Percentiles rank a stretch among this genome's conserved stretches.
phyloP scores from a whole-genome alignment of 768 basidiomycete species.

The Suillus tomentosus region DNA sequence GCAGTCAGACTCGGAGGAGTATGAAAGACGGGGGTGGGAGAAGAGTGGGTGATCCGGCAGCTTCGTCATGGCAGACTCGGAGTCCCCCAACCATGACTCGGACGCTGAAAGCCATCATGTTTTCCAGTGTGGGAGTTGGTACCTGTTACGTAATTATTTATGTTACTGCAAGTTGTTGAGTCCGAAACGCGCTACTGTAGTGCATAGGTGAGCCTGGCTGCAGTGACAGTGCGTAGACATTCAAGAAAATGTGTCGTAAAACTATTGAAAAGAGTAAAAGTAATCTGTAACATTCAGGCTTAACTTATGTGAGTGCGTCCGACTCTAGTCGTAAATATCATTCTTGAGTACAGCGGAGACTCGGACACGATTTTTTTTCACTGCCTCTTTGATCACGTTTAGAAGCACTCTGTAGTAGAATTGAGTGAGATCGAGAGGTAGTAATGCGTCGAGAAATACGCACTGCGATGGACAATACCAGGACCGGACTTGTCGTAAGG shows the following conservation, averaged over 20 bases:
- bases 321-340: conserved; percentile 10
- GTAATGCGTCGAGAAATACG: conserved; percentile 26
- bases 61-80: too few species aligned
- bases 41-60: too few species aligned
- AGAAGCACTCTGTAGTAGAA: conserved; percentile 27
- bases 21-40: too few species aligned
- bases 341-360: conserved; percentile 31
- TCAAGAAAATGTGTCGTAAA: neutral
- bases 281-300: conserved; percentile 1
- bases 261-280: neutral
- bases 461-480: conserved; percentile 78
- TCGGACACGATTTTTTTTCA: conserved; percentile 22
- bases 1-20: too few species aligned
- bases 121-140: too few species aligned
- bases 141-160: too few species aligned
- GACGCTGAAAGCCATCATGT: too few species aligned
- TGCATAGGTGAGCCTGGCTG: too few species aligned
- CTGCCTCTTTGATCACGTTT: conserved; percentile 23
- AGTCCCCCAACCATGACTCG: too few species aligned
- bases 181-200: too few species aligned
- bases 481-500: conserved; percentile 88
- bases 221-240: neutral
- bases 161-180: too few species aligned
- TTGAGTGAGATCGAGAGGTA: neutral
- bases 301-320: neutral